A percentile compares a stretch with the other conserved stretches of the same genome.
Conservation (phyloP, 495 filamentous ascomycete species). For the Chaetomium fimeti region DNA sequence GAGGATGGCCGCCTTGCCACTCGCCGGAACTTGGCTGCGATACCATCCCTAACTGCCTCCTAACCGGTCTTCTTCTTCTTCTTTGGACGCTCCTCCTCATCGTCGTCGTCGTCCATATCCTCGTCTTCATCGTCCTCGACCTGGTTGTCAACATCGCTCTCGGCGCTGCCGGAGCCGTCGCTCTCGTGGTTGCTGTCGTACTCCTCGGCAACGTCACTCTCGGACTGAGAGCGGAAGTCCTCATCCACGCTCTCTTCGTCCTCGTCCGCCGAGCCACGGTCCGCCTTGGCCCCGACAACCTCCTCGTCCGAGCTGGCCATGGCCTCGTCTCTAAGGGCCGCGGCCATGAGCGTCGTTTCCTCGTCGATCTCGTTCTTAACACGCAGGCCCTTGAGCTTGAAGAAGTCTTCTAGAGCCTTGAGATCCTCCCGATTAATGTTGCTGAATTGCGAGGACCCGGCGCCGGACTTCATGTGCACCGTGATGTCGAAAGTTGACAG, state of each 20-base stretch:
- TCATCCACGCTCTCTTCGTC: slow-evolving; percentile 93
- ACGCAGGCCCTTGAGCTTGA: slow-evolving; percentile 87
- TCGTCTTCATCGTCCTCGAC: slow-evolving; percentile 42
- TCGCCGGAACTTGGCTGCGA: not conserved
- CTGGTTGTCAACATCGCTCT: slow-evolving; percentile 54
- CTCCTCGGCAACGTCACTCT: slow-evolving; percentile 95
- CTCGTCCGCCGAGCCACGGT: slow-evolving; percentile 90
- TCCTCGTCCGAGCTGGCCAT: slow-evolving; percentile 81
- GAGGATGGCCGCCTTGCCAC: not conserved
- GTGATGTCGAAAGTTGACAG: slow-evolving; percentile 97
- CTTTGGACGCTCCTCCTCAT: slow-evolving; percentile 44
- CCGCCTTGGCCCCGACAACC: slow-evolving; percentile 67
- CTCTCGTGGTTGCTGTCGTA: slow-evolving; percentile 89
- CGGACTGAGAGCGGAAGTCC: slow-evolving; percentile 87
- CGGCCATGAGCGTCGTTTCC: slow-evolving; percentile 66
- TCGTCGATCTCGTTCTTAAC: slow-evolving; percentile 90
- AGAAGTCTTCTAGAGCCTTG: slow-evolving; percentile 91
- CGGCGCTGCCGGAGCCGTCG: slow-evolving; percentile 64
- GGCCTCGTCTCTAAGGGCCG: slow-evolving; percentile 73
- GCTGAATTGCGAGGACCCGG: slow-evolving; percentile 88
- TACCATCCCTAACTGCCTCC: not conserved
- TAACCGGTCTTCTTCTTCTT: slow-evolving; percentile 51
- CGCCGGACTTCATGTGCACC: slow-evolving; percentile 72
- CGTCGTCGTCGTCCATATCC: slow-evolving; percentile 40
- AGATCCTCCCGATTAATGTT: slow-evolving; percentile 99